A percentile compares a stretch with the other conserved stretches of the same genome.
Conservation (phyloP, 1,139 yeast genomes). For the Blastobotrys capitulatus region DNA sequence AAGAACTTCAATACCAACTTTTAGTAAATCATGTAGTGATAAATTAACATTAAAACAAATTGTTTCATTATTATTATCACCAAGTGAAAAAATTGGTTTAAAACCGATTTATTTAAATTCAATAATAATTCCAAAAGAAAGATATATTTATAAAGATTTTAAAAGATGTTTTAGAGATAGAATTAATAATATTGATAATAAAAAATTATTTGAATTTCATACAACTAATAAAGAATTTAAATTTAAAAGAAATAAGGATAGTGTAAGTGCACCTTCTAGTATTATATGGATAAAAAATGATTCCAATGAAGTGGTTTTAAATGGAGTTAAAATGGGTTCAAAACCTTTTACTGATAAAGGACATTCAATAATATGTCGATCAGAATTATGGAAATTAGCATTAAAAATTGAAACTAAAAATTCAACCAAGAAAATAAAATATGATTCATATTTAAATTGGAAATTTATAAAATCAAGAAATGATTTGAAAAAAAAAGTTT, state of each 20-base stretch:
- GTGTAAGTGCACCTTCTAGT: constrained; percentile 23
- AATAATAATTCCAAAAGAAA: constrained; percentile 47
- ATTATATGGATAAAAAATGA: constrained; percentile 18
- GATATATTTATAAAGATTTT: constrained; percentile 36
- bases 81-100: constrained; percentile 41
- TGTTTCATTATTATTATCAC: constrained; percentile 52
- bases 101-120: constrained; percentile 44
- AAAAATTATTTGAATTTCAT: constrained; percentile 9
- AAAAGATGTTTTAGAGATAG: constrained; percentile 35
- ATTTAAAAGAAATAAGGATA: constrained; percentile 11
- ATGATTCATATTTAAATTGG: constrained; percentile 15
- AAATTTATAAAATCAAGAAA: constrained; percentile 16
- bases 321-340: constrained; percentile 34
- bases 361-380: constrained; percentile 24
- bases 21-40: constrained; percentile 85
- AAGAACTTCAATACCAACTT: constrained; percentile 60
- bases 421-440: neutral
- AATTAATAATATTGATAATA: neutral
- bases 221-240: constrained; percentile 16
- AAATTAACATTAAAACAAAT: constrained; percentile 63
- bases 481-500: constrained; percentile 21
- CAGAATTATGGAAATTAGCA: constrained; percentile 10
- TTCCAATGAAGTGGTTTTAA: constrained; percentile 26
- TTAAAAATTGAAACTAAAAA: neutral
- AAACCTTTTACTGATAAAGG: constrained; percentile 24